phyloP scores from a whole-genome alignment of 495 filamentous ascomycete genomes.

The Mytilinidion resinicola region DNA sequence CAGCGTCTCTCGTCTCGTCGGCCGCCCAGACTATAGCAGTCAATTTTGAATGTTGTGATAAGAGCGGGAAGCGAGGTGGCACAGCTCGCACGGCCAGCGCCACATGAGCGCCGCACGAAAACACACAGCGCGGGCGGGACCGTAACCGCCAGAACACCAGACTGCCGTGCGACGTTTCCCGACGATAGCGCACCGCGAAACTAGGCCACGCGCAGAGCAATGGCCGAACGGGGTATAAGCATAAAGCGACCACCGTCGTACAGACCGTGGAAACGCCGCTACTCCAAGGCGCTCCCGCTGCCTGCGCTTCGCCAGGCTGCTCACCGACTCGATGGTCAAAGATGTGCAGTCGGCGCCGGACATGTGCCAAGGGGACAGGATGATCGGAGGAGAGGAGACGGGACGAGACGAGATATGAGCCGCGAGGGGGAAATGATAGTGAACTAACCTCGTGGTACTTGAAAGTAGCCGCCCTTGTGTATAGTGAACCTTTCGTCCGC shows the following conservation, averaged over 20 bases:
- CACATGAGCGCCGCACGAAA: neutral
- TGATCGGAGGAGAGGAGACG: neutral
- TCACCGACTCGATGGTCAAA: slow-evolving; percentile 4
- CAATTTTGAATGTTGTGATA: neutral
- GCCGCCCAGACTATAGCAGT: no score
- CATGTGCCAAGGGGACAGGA: neutral
- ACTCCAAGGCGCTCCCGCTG: neutral
- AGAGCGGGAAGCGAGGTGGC: neutral
- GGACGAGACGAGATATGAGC: neutral
- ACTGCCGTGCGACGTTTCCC: slow-evolving; percentile 12
- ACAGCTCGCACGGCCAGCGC: neutral
- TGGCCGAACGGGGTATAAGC: slow-evolving; percentile 9
- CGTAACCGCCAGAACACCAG: neutral
- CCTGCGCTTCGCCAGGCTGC: neutral
- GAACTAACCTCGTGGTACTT: slow-evolving; percentile 84
- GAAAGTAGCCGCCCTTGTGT: slow-evolving; percentile 79
- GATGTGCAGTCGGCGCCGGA: neutral
- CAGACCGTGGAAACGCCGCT: neutral
- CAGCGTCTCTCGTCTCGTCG: no score
- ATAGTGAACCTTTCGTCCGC: slow-evolving; percentile 79
- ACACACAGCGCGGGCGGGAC: neutral
- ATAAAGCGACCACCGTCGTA: slow-evolving; percentile 27
- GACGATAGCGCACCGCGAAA: slow-evolving; percentile 5
- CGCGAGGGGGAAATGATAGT: slow-evolving; percentile 8
- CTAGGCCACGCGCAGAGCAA: neutral